phyloP scores from a whole-genome alignment of 495 filamentous ascomycete species.

The Penicillium bovifimosum region DNA sequence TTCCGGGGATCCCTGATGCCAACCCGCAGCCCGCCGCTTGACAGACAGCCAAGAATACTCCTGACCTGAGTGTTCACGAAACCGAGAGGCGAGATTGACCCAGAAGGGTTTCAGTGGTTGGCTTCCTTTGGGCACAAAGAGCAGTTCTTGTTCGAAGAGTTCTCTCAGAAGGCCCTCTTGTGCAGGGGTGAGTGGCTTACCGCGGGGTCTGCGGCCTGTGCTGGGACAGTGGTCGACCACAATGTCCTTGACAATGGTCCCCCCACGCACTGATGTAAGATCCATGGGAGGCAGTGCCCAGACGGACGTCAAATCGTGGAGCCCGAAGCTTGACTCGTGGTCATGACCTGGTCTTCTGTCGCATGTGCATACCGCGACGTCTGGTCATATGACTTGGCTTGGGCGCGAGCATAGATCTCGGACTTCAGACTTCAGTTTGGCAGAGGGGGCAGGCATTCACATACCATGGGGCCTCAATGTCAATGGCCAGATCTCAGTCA shows the following conservation, averaged over 20 bases:
- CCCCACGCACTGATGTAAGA: conserved; percentile 1
- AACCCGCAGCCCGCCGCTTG: background rate
- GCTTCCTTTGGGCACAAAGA: background rate
- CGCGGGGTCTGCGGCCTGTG: background rate
- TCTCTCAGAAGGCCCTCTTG: background rate
- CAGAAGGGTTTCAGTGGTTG: background rate
- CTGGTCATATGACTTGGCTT: background rate
- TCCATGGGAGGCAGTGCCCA: background rate
- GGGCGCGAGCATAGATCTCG: background rate
- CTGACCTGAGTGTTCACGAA: background rate
- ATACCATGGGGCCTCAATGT: background rate
- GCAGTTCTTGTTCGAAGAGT: background rate
- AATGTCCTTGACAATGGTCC: background rate
- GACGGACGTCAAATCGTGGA: background rate
- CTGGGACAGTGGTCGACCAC: background rate
- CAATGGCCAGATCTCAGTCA: background rate
- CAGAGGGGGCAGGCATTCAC: background rate
- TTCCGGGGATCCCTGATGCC: background rate
- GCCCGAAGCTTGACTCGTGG: background rate
- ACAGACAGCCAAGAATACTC: conserved; percentile 5
- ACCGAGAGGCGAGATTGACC: background rate
- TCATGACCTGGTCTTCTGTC: background rate
- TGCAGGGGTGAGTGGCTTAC: background rate
- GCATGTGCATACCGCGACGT: background rate
- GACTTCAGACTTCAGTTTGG: background rate